phyloP scores from a whole-genome alignment of 805 yeast genomes.

The Ogataea nakhonphanomensis region DNA sequence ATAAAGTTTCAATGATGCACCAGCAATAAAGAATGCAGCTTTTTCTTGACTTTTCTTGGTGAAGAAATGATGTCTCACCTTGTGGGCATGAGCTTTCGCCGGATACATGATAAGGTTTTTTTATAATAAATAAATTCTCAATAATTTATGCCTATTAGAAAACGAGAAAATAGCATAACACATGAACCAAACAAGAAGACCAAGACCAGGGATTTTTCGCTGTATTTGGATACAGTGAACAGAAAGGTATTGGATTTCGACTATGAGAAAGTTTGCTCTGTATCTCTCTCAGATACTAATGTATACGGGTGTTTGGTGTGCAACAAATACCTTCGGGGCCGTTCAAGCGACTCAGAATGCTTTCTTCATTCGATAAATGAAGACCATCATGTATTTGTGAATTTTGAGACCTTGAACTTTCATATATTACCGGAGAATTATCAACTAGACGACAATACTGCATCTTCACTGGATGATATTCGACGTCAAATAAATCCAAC shows the following conservation, averaged over 20 bases:
- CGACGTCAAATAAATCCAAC: constrained; percentile 50
- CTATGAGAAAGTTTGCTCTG: constrained; percentile 61
- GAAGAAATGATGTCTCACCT: constrained; percentile 38
- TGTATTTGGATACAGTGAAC: constrained; percentile 42
- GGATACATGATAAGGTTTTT: constrained; percentile 48
- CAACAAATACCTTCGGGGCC: constrained; percentile 71
- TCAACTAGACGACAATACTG: constrained; percentile 33
- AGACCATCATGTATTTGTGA: constrained; percentile 62
- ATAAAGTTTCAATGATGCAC: constrained; percentile 53
- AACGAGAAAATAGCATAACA: background rate
- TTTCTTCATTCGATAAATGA: constrained; percentile 61
- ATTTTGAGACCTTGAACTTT: constrained; percentile 45
- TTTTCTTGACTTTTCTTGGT: constrained; percentile 18
- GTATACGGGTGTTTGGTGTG: constrained; percentile 72
- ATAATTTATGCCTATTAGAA: constrained; percentile 2
- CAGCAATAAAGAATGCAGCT: constrained; percentile 53
- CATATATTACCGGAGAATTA: constrained; percentile 64
- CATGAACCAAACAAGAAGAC: background rate
- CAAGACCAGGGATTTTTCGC: constrained; percentile 10
- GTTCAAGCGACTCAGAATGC: constrained; percentile 61
- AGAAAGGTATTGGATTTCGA: constrained; percentile 59
- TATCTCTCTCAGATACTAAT: constrained; percentile 56
- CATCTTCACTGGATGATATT: constrained; percentile 47
- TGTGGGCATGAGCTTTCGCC: constrained; percentile 70
- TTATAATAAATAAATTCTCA: background rate